Evolutionary conservation across 192 early-diverging fungal species (phyloP).

Genomic region (Anaeromyces robustus): DNA sequence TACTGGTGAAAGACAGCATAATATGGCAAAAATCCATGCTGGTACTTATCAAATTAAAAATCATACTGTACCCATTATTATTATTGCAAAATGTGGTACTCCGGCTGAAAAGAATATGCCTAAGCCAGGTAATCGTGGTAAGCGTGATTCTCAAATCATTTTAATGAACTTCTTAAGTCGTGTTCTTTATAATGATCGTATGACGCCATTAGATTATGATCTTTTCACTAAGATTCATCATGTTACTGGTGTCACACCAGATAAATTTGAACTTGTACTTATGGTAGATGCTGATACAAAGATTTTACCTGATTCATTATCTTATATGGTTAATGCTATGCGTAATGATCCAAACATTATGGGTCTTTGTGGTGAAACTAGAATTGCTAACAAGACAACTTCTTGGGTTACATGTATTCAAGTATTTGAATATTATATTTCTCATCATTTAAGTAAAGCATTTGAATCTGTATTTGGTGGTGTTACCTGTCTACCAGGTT

Average conservation of each 20-base stretch:
- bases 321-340: slow-evolving; percentile 4
- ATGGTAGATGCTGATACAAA: slow-evolving; percentile 7
- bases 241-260: slow-evolving; percentile 3
- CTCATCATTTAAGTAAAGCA: slow-evolving; percentile 6
- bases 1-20: slow-evolving; percentile 1
- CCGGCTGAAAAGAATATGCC: neutral
- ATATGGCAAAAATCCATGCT: slow-evolving; percentile 5
- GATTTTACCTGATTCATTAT: slow-evolving; percentile 4
- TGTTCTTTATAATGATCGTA: slow-evolving; percentile 1
- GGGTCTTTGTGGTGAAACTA: slow-evolving; percentile 9
- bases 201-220: slow-evolving; percentile 6
- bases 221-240: slow-evolving; percentile 2
- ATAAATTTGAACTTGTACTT: neutral
- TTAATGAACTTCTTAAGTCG: slow-evolving; percentile 7
- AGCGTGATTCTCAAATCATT: slow-evolving; percentile 14
- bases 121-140: slow-evolving; percentile 11
- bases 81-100: slow-evolving; percentile 2
- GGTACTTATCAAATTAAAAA: slow-evolving; percentile 5
- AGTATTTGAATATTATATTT: slow-evolving; percentile 7
- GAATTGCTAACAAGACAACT: slow-evolving; percentile 4
- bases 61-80: neutral
- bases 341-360: slow-evolving; percentile 4
- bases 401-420: slow-evolving; percentile 7
- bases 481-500: neutral
- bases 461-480: slow-evolving; percentile 3